Evolutionary conservation across 2,329 filamentous ascomycete species (phyloP).

Genomic region (Aspergillus thermomutatus): DNA sequence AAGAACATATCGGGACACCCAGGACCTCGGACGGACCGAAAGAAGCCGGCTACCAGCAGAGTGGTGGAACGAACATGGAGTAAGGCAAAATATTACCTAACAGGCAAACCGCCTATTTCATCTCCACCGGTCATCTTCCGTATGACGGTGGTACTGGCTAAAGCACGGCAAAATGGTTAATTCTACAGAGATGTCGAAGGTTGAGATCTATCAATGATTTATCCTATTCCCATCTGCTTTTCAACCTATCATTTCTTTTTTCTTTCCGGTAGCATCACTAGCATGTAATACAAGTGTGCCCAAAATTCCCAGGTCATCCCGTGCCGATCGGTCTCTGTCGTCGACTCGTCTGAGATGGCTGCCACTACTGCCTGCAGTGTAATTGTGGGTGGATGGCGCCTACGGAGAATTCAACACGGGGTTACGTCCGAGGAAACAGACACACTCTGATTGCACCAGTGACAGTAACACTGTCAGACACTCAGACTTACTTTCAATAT

Average conservation of each 20-base stretch:
- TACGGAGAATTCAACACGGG: not conserved
- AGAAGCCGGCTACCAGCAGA: conserved; percentile 21
- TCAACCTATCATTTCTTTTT: not conserved
- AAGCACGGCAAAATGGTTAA: not conserved
- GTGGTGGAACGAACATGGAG: conserved; percentile 20
- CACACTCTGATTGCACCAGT: too few species aligned
- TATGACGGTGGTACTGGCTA: not conserved
- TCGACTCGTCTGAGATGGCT: not conserved
- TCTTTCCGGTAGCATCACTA: not conserved
- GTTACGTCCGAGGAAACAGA: not conserved
- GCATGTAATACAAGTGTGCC: not conserved
- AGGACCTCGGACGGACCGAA: conserved; percentile 9
- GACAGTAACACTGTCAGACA: not conserved
- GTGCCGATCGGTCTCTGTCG: not conserved
- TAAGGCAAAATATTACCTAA: conserved; percentile 18
- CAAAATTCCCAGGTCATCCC: not conserved
- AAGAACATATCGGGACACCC: not conserved
- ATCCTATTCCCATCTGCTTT: not conserved
- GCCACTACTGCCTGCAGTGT: not conserved
- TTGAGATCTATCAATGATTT: too few species aligned
- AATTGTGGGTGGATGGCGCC: not conserved
- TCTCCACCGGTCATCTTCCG: conserved; percentile 7
- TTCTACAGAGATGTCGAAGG: too few species aligned
- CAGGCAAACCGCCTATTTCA: conserved; percentile 1
- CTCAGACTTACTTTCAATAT: not conserved